Evolutionary conservation across 495 filamentous ascomycete species (phyloP).

Genomic region (Penicillium canescens): DNA sequence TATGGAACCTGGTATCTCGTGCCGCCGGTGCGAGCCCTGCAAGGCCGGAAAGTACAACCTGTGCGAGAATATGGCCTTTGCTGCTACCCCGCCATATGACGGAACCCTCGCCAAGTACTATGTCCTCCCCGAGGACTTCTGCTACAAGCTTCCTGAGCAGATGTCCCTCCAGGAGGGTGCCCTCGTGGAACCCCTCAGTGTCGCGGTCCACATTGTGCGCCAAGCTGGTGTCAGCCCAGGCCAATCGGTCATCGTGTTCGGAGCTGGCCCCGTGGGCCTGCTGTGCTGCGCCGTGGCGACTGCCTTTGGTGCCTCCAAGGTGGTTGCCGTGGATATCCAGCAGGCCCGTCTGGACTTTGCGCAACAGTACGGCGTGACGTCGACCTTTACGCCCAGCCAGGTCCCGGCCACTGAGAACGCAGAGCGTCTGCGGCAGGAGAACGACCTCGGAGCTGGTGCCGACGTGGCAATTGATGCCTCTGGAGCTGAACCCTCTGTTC

Average conservation of each 20-base stretch:
- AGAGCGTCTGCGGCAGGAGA: conserved; percentile 39
- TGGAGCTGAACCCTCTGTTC: conserved; percentile 53
- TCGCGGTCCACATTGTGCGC: conserved; percentile 55
- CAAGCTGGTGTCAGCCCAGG: conserved; percentile 46
- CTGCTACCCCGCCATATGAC: conserved; percentile 55
- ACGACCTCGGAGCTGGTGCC: conserved; percentile 47
- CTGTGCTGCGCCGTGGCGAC: conserved; percentile 56
- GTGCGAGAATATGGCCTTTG: conserved; percentile 53
- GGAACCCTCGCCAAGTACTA: conserved; percentile 59
- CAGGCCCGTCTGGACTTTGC: conserved; percentile 54
- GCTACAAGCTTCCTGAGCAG: conserved; percentile 49
- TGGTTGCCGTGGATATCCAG: conserved; percentile 58
- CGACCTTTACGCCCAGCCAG: conserved; percentile 41
- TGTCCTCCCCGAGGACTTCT: conserved; percentile 55
- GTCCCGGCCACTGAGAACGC: conserved; percentile 41
- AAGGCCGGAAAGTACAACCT: conserved; percentile 54
- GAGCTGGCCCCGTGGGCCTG: conserved; percentile 55
- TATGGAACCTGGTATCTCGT: conserved; percentile 55
- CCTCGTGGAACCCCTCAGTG: conserved; percentile 54
- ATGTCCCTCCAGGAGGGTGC: conserved; percentile 53
- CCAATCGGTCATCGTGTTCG: conserved; percentile 55
- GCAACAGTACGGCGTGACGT: conserved; percentile 44
- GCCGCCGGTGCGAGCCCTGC: conserved; percentile 54
- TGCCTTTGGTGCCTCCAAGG: conserved; percentile 50
- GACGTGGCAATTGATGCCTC: conserved; percentile 61